Base-by-base conservation (phyloP, 2,329 filamentous ascomycete species). In the Thelonectria olida region DNA sequence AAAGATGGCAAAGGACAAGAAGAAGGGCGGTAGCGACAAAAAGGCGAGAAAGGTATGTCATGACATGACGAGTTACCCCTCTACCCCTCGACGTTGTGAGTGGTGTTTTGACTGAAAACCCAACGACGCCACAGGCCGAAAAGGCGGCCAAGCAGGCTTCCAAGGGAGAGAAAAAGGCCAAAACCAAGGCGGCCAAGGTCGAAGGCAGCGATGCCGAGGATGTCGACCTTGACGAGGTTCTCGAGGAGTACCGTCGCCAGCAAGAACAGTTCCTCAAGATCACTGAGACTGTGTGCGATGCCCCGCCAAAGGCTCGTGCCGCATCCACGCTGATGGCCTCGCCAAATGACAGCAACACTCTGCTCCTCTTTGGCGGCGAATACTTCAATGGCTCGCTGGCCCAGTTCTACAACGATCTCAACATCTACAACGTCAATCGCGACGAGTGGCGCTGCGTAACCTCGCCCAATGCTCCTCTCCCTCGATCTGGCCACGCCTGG, bases 241-340 rank as follows among this genome's bases (percentile, higher is more conserved):
- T 99, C 25, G 94, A 95, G 45, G 92, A 97, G 76, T 98, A 97
- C 79, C 92, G 92, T 68, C 92, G 92, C 74, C 91, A 93, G 78
- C 96, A 99, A 81, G 95, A 97, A 73, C 91, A 92, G 73, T 97
- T 97, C 74, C 87, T 96, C 71, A 97, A 97, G 79, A 88, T 99
- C 71, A 97, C 95, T 5, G 96, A 99, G 80, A 85, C 87, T 3
- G 81, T 90, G 22, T 86, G 85, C 42, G 86, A 88, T 22, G 86
- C 81, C 3, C 91, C 94, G 17, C 96, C 96, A 1, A 87, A 88
- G 54, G 87, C 93, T 20, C 88, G 96, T 53, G 88, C 91, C 20
- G 95, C 93, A 7, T 87, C 92, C 7, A 93, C 92, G 0, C 81
- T 99, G 61, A 85, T 97, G 67, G 93, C 92, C 19, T 95, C 91